Evolutionary conservation across 192 early-diverging fungal genomes (phyloP).

Genomic region (Allomyces macrogynus): DNA sequence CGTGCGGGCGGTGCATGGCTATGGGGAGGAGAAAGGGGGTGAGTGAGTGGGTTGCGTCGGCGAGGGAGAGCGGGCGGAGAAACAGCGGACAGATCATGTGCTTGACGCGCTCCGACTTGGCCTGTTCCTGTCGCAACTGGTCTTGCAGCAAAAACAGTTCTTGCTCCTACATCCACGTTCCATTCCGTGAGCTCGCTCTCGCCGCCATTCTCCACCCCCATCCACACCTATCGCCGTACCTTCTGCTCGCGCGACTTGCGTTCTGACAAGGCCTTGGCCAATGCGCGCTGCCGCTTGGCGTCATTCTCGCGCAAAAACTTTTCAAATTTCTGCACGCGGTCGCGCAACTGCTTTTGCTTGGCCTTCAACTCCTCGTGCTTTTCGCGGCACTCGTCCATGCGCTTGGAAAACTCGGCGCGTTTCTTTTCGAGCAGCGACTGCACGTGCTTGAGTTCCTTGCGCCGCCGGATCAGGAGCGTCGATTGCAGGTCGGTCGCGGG

Average conservation of each 20-base stretch:
- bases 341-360: constrained; percentile 43
- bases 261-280: constrained; percentile 29
- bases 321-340: constrained; percentile 40
- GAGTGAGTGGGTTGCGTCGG: no score
- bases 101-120: constrained; percentile 19
- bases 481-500: constrained; percentile 17
- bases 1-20: constrained; percentile 23
- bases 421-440: constrained; percentile 29
- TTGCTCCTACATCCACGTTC: constrained; percentile 26
- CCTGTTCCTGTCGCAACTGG: constrained; percentile 18
- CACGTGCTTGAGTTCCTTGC: constrained; percentile 33
- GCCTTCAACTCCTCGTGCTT: constrained; percentile 35
- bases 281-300: constrained; percentile 36
- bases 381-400: constrained; percentile 41
- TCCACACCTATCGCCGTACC: no score
- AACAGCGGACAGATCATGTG: constrained; percentile 22
- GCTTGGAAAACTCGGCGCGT: constrained; percentile 30
- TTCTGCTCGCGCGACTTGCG: constrained; percentile 32
- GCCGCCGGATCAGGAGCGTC: constrained; percentile 36
- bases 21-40: no score
- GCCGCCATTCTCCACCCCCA: no score
- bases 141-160: constrained; percentile 18
- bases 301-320: constrained; percentile 47
- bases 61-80: no score
- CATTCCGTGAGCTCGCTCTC: no score